Percentiles rank a stretch among this genome's conserved stretches.
Conservation (phyloP, 106 monocot genomes). For the Dactylorhiza incarnata region DNA sequence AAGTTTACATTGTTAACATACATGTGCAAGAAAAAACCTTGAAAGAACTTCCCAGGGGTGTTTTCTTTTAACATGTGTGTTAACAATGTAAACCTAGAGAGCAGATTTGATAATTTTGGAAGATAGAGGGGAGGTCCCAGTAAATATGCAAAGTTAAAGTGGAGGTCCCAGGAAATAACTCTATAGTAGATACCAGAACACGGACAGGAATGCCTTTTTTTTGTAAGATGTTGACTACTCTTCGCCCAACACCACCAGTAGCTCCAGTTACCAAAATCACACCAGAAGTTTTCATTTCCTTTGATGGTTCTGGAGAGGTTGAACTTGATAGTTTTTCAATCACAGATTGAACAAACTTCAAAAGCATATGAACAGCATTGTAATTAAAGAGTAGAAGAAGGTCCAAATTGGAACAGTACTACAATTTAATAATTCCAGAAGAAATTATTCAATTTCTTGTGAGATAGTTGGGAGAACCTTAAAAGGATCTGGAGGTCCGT, state of each 20-base stretch:
- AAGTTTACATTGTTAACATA: no score
- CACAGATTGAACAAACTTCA: slow-evolving; percentile 69
- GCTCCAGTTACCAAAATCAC: slow-evolving; percentile 79
- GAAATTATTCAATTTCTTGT: not conserved
- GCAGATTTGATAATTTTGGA: no score
- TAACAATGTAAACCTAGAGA: no score
- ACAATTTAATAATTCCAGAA: not conserved
- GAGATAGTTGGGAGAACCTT: slow-evolving; percentile 38
- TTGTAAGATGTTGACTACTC: slow-evolving; percentile 68
- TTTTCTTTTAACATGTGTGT: no score
- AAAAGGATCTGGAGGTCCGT: slow-evolving; percentile 73
- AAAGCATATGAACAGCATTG: slow-evolving; percentile 4
- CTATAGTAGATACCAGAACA: slow-evolving; percentile 51
- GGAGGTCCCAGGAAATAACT: no score
- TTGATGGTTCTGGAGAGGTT: slow-evolving; percentile 30
- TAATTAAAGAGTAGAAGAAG: not conserved
- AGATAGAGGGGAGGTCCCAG: no score
- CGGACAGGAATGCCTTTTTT: slow-evolving; percentile 68
- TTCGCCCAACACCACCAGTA: slow-evolving; percentile 95
- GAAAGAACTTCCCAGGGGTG: no score
- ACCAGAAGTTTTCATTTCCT: slow-evolving; percentile 60
- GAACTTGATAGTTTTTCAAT: slow-evolving; percentile 43
- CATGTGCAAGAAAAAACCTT: no score
- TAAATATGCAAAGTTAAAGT: no score
- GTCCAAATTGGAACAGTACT: not conserved